Base-by-base conservation (phyloP, 2,329 filamentous ascomycete genomes). In the Stemphylium lycopersici region DNA sequence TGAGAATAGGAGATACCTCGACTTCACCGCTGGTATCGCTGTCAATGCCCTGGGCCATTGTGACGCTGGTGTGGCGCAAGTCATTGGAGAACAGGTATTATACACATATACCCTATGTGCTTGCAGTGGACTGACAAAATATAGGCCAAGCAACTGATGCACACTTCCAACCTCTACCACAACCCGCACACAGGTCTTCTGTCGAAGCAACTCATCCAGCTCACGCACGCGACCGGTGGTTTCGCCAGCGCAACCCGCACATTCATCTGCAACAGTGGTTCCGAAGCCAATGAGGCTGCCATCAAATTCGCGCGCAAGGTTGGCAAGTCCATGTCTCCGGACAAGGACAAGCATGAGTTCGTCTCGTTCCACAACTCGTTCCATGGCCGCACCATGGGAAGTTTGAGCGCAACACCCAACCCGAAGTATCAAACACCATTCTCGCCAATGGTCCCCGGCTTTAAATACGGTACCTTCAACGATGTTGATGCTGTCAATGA, bases 361-460 rank as follows among this genome's bases (percentile, higher is more conserved):
- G 90, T 98, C 46, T 96, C 91, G 13, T 99, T 98, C 81, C 80
- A 90, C 67, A 88, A 89, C 67, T 93, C 91, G 34, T 99, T 99
- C 83, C 95, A 99, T 77, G 95, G 95, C 66, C 89, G 95, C 55
- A 98, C 95, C 13, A 96, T 98, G 91, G 95, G 95, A 46, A 87
- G 89, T 53, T 80, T 99, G 39, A 96, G 91, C n/a, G 95, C 95
- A 10, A 99, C 95, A 4, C 95, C 93, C 42, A 99, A 98, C 78
- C 91, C 92, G 15, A 99, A 99, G 77, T 99, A 99, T 78, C 95
- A 99, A 78, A 86, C 88, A 65, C 95, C 95, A 0, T 99, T 99
- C 72, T 83, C 90, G 12, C 95, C 95, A 33, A 97, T 99, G 93
- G 80, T 99, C 1, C 93, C 95, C 0, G 95, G 95, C 2, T 98